Evolutionary conservation across 2,329 filamentous ascomycete species (phyloP).

Genomic region (Colletotrichum sansevieriae): DNA sequence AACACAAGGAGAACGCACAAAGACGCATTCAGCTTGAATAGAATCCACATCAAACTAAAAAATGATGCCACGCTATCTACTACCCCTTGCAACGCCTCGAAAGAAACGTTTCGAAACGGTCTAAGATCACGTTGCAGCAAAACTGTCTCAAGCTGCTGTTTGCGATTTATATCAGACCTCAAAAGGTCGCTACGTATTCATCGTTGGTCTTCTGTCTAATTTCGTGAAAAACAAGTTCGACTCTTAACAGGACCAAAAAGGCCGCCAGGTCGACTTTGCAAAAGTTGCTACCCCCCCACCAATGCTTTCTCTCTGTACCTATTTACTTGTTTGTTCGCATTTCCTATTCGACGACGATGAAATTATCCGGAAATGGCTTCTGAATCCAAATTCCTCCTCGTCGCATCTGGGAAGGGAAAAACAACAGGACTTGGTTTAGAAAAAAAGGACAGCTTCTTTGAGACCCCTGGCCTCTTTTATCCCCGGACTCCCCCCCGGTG

Average conservation of each 20-base stretch:
- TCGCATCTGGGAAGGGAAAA: conserved; percentile 17
- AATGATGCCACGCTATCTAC: too few relatives aligned
- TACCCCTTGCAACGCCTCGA: neutral
- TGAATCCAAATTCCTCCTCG: conserved; percentile 37
- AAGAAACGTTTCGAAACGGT: neutral
- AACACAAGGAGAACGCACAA: neutral
- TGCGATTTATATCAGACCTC: conserved; percentile 1
- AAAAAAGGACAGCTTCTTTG: conserved; percentile 28
- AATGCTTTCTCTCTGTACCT: conserved; percentile 24
- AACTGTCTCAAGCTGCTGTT: too few relatives aligned
- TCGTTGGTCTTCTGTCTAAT: conserved; percentile 30
- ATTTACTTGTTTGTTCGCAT: conserved; percentile 31
- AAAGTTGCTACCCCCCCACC: conserved; percentile 17
- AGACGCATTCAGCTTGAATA: conserved; percentile 29
- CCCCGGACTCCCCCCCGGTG: conserved; percentile 38
- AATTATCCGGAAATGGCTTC: conserved; percentile 39
- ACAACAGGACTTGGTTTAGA: conserved; percentile 17
- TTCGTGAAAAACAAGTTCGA: neutral
- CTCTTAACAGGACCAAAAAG: too few relatives aligned
- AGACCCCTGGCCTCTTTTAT: conserved; percentile 35
- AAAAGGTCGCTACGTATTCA: conserved; percentile 8
- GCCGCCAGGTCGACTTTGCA: neutral
- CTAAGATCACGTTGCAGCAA: too few relatives aligned
- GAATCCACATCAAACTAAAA: conserved; percentile 16
- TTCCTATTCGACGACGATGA: conserved; percentile 36